Evolutionary conservation across 495 filamentous ascomycete species (phyloP).

Genomic region (Tricharina praecox): DNA sequence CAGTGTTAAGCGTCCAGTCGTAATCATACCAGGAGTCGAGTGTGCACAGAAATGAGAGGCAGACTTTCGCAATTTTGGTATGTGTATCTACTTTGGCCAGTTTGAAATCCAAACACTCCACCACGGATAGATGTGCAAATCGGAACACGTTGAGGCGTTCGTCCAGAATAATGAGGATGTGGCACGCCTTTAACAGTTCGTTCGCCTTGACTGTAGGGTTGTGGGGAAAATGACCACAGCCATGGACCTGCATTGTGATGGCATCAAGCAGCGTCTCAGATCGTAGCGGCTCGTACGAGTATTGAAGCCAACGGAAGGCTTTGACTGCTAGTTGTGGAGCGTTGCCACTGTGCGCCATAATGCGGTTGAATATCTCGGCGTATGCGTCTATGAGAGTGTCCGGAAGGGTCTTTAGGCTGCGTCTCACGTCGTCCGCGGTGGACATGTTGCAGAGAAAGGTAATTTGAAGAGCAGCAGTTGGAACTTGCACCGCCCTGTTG

Average conservation of each 20-base stretch:
- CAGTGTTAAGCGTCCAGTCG: neutral
- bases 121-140: slow-evolving; percentile 6
- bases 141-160: neutral
- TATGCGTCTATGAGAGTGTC: neutral
- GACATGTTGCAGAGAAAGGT: neutral
- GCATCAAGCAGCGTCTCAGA: slow-evolving; percentile 2
- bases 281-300: neutral
- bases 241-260: neutral
- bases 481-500: no score
- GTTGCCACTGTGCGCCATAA: neutral
- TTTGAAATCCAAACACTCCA: slow-evolving; percentile 1
- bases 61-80: neutral
- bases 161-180: slow-evolving; percentile 3
- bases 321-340: neutral
- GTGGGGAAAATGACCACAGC: neutral
- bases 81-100: neutral
- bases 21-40: neutral
- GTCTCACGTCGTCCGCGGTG: neutral
- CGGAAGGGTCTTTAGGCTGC: neutral
- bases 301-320: neutral
- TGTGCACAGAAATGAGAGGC: slow-evolving; percentile 1
- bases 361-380: neutral
- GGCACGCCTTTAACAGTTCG: neutral
- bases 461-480: slow-evolving; percentile 2
- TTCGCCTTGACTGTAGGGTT: neutral